These are phyloP conservation scores for Chlorella sorokiniana DNA, from an alignment of 139 green algal species.

Conservation along the genomic window DNA sequence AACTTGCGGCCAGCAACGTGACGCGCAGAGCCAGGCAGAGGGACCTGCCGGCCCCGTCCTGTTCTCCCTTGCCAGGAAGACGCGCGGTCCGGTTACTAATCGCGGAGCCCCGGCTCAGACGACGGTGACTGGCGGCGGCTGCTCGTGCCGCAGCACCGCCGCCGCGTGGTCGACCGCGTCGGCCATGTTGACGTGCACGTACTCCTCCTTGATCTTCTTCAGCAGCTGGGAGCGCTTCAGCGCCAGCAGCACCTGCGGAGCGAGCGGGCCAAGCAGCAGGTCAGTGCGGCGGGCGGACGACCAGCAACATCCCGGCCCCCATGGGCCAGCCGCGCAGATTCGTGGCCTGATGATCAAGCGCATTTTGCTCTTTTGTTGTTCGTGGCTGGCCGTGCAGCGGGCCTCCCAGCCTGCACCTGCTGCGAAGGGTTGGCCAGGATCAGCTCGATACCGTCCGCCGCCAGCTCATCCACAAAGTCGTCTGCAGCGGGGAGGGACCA, in stretches of 20 bases:
- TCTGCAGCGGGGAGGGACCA: not conserved
- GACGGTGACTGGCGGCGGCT: not conserved
- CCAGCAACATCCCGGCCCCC: not conserved
- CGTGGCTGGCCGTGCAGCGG: too few species aligned
- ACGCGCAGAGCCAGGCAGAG: too few species aligned
- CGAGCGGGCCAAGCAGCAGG: not conserved
- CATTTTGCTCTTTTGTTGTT: too few species aligned
- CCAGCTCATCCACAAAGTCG: conserved; percentile 29
- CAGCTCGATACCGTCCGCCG: conserved; percentile 18
- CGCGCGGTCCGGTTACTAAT: too few species aligned
- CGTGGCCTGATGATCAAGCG: not conserved
- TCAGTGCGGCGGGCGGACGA: too few species aligned
- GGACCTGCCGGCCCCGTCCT: too few species aligned
- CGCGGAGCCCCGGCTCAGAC: not conserved
- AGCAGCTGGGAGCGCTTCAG: conserved; percentile 24
- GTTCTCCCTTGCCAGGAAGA: too few species aligned
- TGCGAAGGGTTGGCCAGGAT: conserved; percentile 30
- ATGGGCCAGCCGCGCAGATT: not conserved
- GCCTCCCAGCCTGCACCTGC: not conserved
- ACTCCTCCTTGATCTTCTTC: conserved; percentile 16
- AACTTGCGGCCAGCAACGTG: too few species aligned
- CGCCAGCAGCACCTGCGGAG: conserved; percentile 24
- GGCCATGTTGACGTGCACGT: conserved; percentile 26
- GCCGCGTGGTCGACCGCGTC: conserved; percentile 19
- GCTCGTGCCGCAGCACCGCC: conserved; percentile 10